Percentiles rank a stretch among this genome's conserved stretches.
Conservation (phyloP, 306 rosid species). For the Pterocarpus santalinus region DNA sequence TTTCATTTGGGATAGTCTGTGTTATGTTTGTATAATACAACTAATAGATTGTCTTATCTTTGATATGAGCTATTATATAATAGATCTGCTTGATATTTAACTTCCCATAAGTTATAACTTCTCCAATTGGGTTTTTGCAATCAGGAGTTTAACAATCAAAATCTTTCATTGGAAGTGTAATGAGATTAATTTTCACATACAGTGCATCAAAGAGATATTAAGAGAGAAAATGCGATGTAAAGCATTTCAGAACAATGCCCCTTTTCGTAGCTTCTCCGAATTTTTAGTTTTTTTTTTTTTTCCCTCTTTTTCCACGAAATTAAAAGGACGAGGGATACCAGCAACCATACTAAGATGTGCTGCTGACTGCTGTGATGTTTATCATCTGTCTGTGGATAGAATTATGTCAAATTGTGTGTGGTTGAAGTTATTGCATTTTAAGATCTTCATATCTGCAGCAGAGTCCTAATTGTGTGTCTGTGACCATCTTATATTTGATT, state of each 20-base stretch:
- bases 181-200: slow-evolving; percentile 27
- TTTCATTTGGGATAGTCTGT: no score
- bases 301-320: slow-evolving; percentile 60
- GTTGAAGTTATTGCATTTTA: slow-evolving; percentile 45
- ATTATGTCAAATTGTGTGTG: slow-evolving; percentile 69
- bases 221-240: slow-evolving; percentile 26
- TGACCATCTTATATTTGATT: slow-evolving; percentile 37
- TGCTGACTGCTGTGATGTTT: slow-evolving; percentile 65
- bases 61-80: background rate
- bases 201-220: background rate
- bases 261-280: slow-evolving; percentile 25
- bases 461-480: background rate
- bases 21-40: no score
- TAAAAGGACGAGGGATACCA: slow-evolving; percentile 83
- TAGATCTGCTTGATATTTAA: background rate
- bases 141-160: slow-evolving; percentile 18
- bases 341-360: slow-evolving; percentile 62
- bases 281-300: slow-evolving; percentile 29
- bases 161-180: background rate
- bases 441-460: slow-evolving; percentile 22
- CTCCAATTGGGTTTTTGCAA: slow-evolving; percentile 12
- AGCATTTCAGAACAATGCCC: slow-evolving; percentile 26
- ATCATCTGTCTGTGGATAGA: slow-evolving; percentile 64
- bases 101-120: background rate
- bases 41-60: no score